A percentile compares a stretch with the other conserved stretches of the same genome.
phyloP scores from a whole-genome alignment of 2,329 filamentous ascomycete genomes.

The Cladobotryum protrusum region DNA sequence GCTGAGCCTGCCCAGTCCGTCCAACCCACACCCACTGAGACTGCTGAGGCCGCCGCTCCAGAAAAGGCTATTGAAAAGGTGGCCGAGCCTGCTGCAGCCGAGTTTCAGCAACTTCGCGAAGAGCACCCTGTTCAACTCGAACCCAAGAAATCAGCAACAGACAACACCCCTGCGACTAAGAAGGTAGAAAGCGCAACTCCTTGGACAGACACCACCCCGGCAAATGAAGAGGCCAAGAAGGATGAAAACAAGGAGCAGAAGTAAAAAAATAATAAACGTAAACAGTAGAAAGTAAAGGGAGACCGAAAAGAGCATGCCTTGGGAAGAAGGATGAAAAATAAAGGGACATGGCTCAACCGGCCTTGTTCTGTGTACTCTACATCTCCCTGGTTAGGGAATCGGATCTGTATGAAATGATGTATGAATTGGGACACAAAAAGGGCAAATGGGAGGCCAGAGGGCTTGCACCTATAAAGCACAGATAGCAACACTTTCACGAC shows the following conservation, averaged over 20 bases:
- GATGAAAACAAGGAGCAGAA: slow-evolving; percentile 16
- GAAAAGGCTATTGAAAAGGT: too few relatives aligned
- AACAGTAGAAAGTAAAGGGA: slow-evolving; percentile 1
- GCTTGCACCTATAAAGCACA: neutral
- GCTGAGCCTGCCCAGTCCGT: neutral
- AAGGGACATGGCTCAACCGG: too few relatives aligned
- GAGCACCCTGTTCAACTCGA: neutral
- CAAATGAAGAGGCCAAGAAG: slow-evolving; percentile 19
- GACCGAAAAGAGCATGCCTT: slow-evolving; percentile 4
- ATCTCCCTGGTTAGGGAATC: neutral
- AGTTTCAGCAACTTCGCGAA: slow-evolving; percentile 10
- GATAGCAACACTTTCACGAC: neutral
- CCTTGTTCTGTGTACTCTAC: neutral
- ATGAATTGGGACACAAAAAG: neutral
- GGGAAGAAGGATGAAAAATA: too few relatives aligned
- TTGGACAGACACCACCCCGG: slow-evolving; percentile 25
- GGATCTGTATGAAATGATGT: slow-evolving; percentile 1
- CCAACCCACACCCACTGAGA: neutral
- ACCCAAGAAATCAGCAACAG: slow-evolving; percentile 10
- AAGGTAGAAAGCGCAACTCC: slow-evolving; percentile 11
- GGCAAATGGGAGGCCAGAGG: neutral
- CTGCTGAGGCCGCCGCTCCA: slow-evolving; percentile 2
- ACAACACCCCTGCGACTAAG: slow-evolving; percentile 8
- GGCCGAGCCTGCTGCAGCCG: neutral
- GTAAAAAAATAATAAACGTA: neutral